phyloP scores from a whole-genome alignment of 805 yeast genomes.

The Blastobotrys mokoenaii region DNA sequence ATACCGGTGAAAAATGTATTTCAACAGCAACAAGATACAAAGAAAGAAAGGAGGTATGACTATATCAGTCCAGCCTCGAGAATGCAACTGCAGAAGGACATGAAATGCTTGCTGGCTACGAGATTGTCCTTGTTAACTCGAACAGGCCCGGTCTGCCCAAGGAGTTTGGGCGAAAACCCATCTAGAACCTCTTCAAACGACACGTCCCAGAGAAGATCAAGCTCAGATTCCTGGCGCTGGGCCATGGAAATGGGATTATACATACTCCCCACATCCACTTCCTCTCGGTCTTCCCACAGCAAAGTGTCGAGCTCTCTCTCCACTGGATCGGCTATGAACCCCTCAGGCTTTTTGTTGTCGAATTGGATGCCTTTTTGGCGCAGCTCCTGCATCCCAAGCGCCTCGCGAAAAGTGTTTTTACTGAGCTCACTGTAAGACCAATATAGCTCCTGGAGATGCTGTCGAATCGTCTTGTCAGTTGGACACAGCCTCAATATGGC shows the following conservation, averaged over 20 bases:
- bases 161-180: neutral
- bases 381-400: constrained; percentile 2
- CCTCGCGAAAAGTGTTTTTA: constrained; percentile 12
- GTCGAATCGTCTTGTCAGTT: neutral
- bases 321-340: neutral
- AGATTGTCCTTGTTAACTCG: too few relatives aligned
- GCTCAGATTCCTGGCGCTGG: constrained; percentile 10
- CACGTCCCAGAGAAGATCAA: constrained; percentile 10
- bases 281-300: constrained; percentile 11
- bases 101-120: too few relatives aligned
- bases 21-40: too few relatives aligned
- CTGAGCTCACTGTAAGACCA: constrained; percentile 6
- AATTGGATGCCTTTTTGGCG: neutral
- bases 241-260: constrained; percentile 4
- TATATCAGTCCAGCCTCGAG: too few relatives aligned
- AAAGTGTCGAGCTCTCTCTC: constrained; percentile 2
- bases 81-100: too few relatives aligned
- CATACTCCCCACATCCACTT: constrained; percentile 4
- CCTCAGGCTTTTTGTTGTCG: too few relatives aligned
- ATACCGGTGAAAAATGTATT: too few relatives aligned
- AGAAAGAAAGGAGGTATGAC: too few relatives aligned
- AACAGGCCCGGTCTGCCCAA: too few relatives aligned
- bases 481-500: neutral
- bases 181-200: constrained; percentile 5
- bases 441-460: constrained; percentile 4